A percentile compares a stretch with the other conserved stretches of the same genome.
These are phyloP conservation scores for Papiliotrema nemorosa DNA, from an alignment of 1,284 basidiomycete genomes.

Conservation along the genomic window DNA sequence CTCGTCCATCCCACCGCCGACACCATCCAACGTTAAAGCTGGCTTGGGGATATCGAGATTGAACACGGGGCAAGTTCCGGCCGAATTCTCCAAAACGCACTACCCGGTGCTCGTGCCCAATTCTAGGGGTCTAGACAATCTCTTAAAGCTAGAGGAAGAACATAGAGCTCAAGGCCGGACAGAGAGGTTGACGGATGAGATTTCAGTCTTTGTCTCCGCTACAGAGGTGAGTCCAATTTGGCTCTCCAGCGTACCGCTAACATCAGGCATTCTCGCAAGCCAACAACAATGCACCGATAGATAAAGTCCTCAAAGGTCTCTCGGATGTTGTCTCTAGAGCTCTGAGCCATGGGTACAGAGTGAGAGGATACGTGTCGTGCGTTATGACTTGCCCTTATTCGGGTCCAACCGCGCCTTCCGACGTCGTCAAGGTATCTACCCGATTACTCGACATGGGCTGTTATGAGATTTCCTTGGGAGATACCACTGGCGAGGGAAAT, in stretches of 20 bases:
- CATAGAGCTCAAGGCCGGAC: slow-evolving; percentile 9
- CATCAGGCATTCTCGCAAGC: slow-evolving; percentile 67
- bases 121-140: slow-evolving; percentile 66
- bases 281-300: slow-evolving; percentile 76
- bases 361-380: slow-evolving; percentile 79
- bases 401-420: slow-evolving; percentile 65
- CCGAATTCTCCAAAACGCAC: slow-evolving; percentile 55
- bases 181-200: slow-evolving; percentile 64
- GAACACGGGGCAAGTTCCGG: slow-evolving; percentile 18
- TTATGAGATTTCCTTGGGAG: slow-evolving; percentile 87
- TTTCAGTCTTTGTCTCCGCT: slow-evolving; percentile 85
- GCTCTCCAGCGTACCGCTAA: not conserved
- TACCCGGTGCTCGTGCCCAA: slow-evolving; percentile 88
- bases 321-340: slow-evolving; percentile 64
- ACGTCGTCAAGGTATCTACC: slow-evolving; percentile 67
- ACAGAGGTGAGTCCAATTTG: slow-evolving; percentile 56
- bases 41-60: slow-evolving; percentile 1
- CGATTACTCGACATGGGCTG: slow-evolving; percentile 83
- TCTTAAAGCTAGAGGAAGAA: slow-evolving; percentile 53
- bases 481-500: slow-evolving; percentile 85
- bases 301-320: slow-evolving; percentile 67
- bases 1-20: slow-evolving; percentile 18
- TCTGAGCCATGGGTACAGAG: slow-evolving; percentile 60
- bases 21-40: not conserved
- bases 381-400: slow-evolving; percentile 79